Evolutionary conservation across 495 filamentous ascomycete species (phyloP).

Genomic region (Hypoxylon perforatum): DNA sequence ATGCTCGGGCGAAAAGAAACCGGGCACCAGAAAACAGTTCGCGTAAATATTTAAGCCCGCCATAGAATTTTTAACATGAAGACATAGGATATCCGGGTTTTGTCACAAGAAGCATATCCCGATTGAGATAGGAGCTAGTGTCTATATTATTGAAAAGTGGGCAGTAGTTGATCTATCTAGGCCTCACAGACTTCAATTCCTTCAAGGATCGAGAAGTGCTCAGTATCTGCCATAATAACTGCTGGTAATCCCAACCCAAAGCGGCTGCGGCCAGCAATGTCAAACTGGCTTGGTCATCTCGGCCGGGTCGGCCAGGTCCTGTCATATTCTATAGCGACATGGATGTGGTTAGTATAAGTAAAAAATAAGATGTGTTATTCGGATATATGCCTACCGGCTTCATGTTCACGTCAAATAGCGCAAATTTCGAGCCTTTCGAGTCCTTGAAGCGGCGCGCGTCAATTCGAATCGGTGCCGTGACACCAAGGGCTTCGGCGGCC

Average conservation of each 20-base stretch:
- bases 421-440: conserved; percentile 42
- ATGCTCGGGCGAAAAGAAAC: no score
- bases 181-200: no score
- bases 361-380: background rate
- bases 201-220: conserved; percentile 1
- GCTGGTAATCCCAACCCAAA: conserved; percentile 5
- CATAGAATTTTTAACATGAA: no score
- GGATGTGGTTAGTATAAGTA: background rate
- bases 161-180: no score
- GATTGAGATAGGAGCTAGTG: no score
- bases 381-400: conserved; percentile 49
- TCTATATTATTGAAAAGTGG: no score
- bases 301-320: conserved; percentile 4
- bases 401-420: conserved; percentile 58
- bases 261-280: conserved; percentile 6
- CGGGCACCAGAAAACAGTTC: no score
- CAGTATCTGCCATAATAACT: background rate
- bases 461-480: conserved; percentile 51
- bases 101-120: no score
- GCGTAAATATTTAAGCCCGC: no score
- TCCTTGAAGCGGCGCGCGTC: conserved; percentile 47
- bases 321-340: conserved; percentile 10
- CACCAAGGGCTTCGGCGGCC: conserved; percentile 46
- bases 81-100: no score
- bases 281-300: conserved; percentile 15